Base-by-base conservation (phyloP, 2,329 filamentous ascomycete species). In the Ophiostoma australiae region DNA sequence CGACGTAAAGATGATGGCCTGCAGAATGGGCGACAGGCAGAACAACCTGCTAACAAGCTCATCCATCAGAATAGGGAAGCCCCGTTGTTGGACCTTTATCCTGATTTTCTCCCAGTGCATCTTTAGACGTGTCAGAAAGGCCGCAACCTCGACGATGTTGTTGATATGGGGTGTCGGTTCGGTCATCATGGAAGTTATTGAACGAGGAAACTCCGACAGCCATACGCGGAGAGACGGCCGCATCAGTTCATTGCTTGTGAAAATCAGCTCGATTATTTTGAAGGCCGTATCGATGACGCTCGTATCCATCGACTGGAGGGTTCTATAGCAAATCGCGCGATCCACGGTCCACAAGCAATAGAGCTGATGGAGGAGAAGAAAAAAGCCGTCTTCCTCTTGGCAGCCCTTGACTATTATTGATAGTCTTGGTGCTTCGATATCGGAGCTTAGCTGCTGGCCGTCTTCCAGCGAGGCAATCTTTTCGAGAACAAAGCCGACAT, bases 201-300 rank as follows among this genome's bases (percentile, higher is more conserved):
- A 67, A 1, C 63, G 70, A 3, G 83, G 82, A 23, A 84, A 84
- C n/a, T 2, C 69, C 69, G 65, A 82, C 78, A n/a, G 80, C 33
- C 1, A 73, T 5, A 72, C 68, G 2, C 72, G 70, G 48, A 72
- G 67, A 65, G 5, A 69, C 15, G 58, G 58, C 58, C 58, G 23
- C 27, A 63, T 15, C 58, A 63, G 27, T 27, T 63, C 27, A 63
- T 63, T 63, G 58, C 27, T 31, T 27, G 20, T 33, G 5, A 63
- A 63, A 15, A 63, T 35, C 27, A 17, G 7, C 13, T 63, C 27
- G 6, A 63, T 33, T 33, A 35, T n/a, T 4, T 20, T 17, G 8
- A 63, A 63, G 11, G 27, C 27, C 27, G 1, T 11, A 8, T 66
- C 63, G 20, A 66, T 23, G 17, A 15, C 52, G 10, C 4, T 15